phyloP scores from a whole-genome alignment of 495 filamentous ascomycete genomes.

The Aspergillus sclerotioniger region DNA sequence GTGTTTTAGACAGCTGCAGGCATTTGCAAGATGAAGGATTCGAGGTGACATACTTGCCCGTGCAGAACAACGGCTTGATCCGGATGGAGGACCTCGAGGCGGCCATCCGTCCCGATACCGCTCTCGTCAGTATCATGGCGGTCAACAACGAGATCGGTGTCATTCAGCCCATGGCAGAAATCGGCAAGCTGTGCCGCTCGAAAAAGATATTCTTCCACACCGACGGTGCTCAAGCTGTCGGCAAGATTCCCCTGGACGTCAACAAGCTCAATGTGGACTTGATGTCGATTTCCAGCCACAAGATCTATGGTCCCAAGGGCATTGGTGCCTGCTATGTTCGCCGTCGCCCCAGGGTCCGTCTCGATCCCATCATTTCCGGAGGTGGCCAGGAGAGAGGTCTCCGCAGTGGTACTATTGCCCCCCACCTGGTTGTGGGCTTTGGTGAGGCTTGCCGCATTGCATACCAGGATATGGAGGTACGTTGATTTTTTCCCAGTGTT shows the following conservation, averaged over 20 bases:
- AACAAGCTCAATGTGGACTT: conserved; percentile 96
- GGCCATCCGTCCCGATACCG: conserved; percentile 87
- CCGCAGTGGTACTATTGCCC: conserved; percentile 89
- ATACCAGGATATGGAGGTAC: conserved; percentile 82
- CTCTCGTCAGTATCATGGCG: conserved; percentile 93
- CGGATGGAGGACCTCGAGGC: conserved; percentile 83
- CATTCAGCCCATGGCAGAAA: conserved; percentile 90
- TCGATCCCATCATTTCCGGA: conserved; percentile 94
- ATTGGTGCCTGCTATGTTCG: conserved; percentile 95
- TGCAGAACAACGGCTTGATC: conserved; percentile 79
- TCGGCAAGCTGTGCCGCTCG: conserved; percentile 84
- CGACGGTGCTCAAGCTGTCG: conserved; percentile 94
- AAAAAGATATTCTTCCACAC: conserved; percentile 99
- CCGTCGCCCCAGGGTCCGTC: conserved; percentile 83
- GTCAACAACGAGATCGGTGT: conserved; percentile 99
- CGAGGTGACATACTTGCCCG: conserved; percentile 92
- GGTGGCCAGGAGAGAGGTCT: conserved; percentile 95
- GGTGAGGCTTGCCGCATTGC: conserved; percentile 94
- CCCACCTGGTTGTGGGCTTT: conserved; percentile 84
- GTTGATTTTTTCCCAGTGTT: conserved; percentile 35
- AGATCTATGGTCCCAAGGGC: conserved; percentile 97
- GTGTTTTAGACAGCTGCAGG: conserved; percentile 92
- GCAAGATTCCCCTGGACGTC: conserved; percentile 95
- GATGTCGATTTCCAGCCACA: conserved; percentile 99
- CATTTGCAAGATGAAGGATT: conserved; percentile 97